phyloP scores from a whole-genome alignment of 768 basidiomycete genomes.

The Lenzites betulinus region DNA sequence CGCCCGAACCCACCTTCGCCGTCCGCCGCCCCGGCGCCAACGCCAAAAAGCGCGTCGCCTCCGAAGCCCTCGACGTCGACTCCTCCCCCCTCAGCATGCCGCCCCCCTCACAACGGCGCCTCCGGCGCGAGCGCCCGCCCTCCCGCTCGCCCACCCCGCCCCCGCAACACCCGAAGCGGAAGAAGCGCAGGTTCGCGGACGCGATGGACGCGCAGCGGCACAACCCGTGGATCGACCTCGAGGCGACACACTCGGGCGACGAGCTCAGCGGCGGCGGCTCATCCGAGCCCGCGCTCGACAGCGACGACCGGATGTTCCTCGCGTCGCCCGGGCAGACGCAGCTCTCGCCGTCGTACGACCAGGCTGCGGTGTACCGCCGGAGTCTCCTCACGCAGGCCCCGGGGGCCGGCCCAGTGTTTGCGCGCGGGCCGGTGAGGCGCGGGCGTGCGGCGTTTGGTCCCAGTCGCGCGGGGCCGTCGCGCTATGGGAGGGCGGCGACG shows the following conservation, averaged over 20 bases:
- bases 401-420: slow-evolving; percentile 53
- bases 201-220: slow-evolving; percentile 38
- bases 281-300: slow-evolving; percentile 58
- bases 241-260: slow-evolving; percentile 80
- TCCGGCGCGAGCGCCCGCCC: slow-evolving; percentile 23
- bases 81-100: slow-evolving; percentile 37
- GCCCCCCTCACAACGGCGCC: slow-evolving; percentile 36
- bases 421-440: slow-evolving; percentile 47
- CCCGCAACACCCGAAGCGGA: slow-evolving; percentile 18
- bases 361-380: slow-evolving; percentile 65
- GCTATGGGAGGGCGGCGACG: slow-evolving; percentile 40
- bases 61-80: slow-evolving; percentile 22
- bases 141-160: slow-evolving; percentile 12
- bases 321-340: slow-evolving; percentile 68
- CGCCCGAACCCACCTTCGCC: slow-evolving; percentile 47
- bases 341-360: slow-evolving; percentile 70
- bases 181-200: slow-evolving; percentile 33
- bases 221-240: slow-evolving; percentile 61
- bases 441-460: slow-evolving; percentile 20
- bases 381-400: slow-evolving; percentile 75
- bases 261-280: slow-evolving; percentile 67
- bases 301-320: slow-evolving; percentile 69
- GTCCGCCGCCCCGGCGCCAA: slow-evolving; percentile 42
- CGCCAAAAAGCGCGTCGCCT: slow-evolving; percentile 29
- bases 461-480: slow-evolving; percentile 35